Percentiles rank a stretch among this genome's conserved stretches.
Conservation (phyloP, 225 moss, liverwort and hornwort species). For the Straminergon stramineum region DNA sequence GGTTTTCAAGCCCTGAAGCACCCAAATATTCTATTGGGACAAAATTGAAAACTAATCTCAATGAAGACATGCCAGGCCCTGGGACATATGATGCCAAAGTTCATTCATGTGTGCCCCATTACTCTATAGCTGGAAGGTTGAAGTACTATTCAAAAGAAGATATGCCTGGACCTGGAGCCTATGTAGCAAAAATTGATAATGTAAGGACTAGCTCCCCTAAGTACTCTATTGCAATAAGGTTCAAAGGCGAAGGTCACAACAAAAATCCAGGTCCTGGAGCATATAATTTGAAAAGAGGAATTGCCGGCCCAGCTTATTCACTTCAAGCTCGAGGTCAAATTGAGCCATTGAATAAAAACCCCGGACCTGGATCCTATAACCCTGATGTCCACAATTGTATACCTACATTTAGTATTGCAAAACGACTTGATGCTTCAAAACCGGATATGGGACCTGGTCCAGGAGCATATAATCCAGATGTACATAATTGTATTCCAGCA, state of each 20-base stretch:
- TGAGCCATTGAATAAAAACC: conserved; percentile 6
- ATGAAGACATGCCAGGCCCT: conserved; percentile 53
- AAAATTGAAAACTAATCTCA: conserved; percentile 17
- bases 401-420: neutral
- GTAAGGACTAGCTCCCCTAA: conserved; percentile 18
- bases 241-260: neutral
- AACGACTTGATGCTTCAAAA: neutral
- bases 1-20: conserved; percentile 29
- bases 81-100: conserved; percentile 39
- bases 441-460: neutral
- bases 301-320: conserved; percentile 34
- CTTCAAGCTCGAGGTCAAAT: conserved; percentile 16
- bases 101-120: conserved; percentile 47
- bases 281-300: conserved; percentile 28
- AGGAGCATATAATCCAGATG: neutral
- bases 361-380: conserved; percentile 20
- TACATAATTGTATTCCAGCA: neutral
- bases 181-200: conserved; percentile 12
- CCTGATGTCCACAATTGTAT: neutral
- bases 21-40: conserved; percentile 58
- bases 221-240: conserved; percentile 42
- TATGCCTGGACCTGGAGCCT: conserved; percentile 57
- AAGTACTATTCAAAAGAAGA: conserved; percentile 3
- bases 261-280: conserved; percentile 70
- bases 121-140: conserved; percentile 52